Evolutionary conservation across 805 yeast genomes (phyloP), one percentile per base, ranked within the genome.

Genomic region (Saccharomycopsis amapae): DNA sequence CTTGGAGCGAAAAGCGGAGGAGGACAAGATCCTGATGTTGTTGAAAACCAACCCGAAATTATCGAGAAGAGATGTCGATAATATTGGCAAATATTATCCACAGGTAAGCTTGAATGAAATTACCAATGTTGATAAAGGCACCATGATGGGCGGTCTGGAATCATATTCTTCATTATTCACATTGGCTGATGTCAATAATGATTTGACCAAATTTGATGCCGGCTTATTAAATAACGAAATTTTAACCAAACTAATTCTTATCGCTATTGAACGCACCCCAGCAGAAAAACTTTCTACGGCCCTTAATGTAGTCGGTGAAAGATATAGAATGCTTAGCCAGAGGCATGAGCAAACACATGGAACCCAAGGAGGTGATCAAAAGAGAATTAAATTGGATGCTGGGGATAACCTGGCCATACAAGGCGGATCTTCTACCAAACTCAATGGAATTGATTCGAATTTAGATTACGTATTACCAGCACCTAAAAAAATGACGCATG

Each of bases 131-230:
- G 6, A 6, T 5, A 18, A 34, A 18, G 13, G 20, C 68, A 41
- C 23, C 50, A 46, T 23, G 38, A 52, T 6, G 6, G 40, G 49
- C 10, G 36, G 45, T 23, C 64, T 59, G 44, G 62, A 55, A 35
- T 62, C 71, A n/a, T 85, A 81, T 59, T 73, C 81, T 42, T 67
- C 79, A 13, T 64, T 89, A 35, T 93, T 76, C 59, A 75, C 81
- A 23, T 69, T 90, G 48, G 79, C 83, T 12, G 78, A 75, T 33
- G 66, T 78, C 26, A 63, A 67, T 34, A 78, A 81, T 56, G 79
- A 80, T 41, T 65, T 85, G 48, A 72, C 77, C 26, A 71, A 72
- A 32, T 82, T 86, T 58, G 90, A 90, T 59, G 75, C 86, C 45
- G 70, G 85, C 2, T 65, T 75, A 7, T 65, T 93, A 5, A 82